Evolutionary conservation across 306 rosid genomes (phyloP), one percentile per base, ranked within the genome.

Genomic region (Albizia julibrissin): DNA sequence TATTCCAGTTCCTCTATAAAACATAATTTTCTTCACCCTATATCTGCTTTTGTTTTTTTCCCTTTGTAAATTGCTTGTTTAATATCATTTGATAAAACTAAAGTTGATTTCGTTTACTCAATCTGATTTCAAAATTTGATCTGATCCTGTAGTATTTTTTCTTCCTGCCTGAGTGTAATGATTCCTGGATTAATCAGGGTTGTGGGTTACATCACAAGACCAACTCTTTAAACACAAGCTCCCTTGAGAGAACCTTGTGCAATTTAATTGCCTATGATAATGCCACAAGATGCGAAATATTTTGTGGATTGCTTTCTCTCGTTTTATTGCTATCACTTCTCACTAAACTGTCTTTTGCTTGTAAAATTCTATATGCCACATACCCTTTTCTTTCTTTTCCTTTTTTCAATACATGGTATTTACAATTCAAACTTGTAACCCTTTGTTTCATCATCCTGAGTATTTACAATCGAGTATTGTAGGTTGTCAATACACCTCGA

Each of bases 401-500:
- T 2, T 66, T 50, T 49, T 72, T 56, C 24, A 69, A 12, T 86
- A 49, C 69, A 81, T 79, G 82, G 58, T 42, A 67, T 68, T 84
- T 54, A 31, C 67, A 15, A 69, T 87, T 86, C 76, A 78, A 29
- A 27, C 37, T 26, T 64, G 68, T 29, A 15, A 27, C 14, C 40
- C 40, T 29, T 26, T 62, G 34, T 26, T 29, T 33, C 3, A 4
- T 18, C 42, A n/a, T 86, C 31, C 67, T 79, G 82, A 85, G 74
- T 54, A 67, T 68, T 84, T 61, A 31, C 49, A 13, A 52, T 87
- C 85, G 78, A 76, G 72, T 47, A 74, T 67, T 79, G 66, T 43
- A 95, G 99, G 89, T 95, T 84, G 97, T 93, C 77, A 93, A 90
- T 82, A 84, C 86, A 31, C 98, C 99, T 77, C 96, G 97, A 59